Percentiles rank a stretch among this genome's conserved stretches.
phyloP scores from a whole-genome alignment of 129 eudicot species.

The Centrapalus pauciflorus region DNA sequence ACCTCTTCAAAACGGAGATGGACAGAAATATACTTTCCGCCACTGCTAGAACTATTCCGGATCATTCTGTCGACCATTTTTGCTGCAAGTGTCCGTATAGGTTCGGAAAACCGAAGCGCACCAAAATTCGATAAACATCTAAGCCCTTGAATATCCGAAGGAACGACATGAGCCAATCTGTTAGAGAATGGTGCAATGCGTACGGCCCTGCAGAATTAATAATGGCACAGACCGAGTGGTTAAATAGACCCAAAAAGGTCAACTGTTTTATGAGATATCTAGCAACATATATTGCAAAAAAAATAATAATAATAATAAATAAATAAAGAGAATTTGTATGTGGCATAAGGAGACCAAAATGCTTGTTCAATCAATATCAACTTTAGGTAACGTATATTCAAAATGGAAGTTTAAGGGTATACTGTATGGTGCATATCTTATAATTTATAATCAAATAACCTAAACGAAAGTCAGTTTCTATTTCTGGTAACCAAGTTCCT shows the following conservation, averaged over 20 bases:
- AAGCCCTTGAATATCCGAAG: constrained; percentile 82
- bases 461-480: no score
- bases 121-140: constrained; percentile 90
- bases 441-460: no score
- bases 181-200: constrained; percentile 98
- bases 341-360: no score
- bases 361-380: no score
- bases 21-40: constrained; percentile 91
- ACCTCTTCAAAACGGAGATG: constrained; percentile 99
- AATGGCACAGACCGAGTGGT: background rate
- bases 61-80: constrained; percentile 95
- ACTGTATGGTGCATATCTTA: no score
- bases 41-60: constrained; percentile 58
- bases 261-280: background rate
- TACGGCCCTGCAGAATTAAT: constrained; percentile 75
- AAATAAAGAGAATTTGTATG: background rate
- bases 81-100: constrained; percentile 91
- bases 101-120: constrained; percentile 93
- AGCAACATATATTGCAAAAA: constrained; percentile 2
- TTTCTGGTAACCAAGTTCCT: no score
- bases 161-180: constrained; percentile 91
- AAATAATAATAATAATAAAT: background rate
- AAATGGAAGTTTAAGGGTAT: no score
- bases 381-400: no score
- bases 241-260: background rate